These are phyloP conservation scores for Globisporangium radiosum DNA, from an alignment of 352 stramenopile species.

Conservation along the genomic window DNA sequence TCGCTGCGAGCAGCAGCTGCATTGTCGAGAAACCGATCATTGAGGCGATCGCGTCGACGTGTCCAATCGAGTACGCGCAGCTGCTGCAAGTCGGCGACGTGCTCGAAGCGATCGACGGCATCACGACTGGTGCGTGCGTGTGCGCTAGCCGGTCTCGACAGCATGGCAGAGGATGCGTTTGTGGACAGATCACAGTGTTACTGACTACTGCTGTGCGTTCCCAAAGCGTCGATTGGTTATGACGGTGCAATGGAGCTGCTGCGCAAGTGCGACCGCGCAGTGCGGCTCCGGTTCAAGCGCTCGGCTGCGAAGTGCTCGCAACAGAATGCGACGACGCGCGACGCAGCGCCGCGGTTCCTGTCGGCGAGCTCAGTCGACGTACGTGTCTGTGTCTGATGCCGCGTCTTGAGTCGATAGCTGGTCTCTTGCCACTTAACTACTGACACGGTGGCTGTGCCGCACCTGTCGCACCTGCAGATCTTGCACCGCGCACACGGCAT, in stretches of 20 bases:
- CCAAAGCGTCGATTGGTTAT: constrained; percentile 52
- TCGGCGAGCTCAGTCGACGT: constrained; percentile 36
- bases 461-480: constrained; percentile 26
- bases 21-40: constrained; percentile 30
- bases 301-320: constrained; percentile 9
- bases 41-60: constrained; percentile 24
- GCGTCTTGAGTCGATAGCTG: not conserved
- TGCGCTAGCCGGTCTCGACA: not conserved
- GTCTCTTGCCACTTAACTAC: too few species aligned
- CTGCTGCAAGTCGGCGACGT: constrained; percentile 60
- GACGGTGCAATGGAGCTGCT: constrained; percentile 46
- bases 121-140: constrained; percentile 40
- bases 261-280: constrained; percentile 42
- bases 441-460: not conserved
- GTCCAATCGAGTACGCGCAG: constrained; percentile 30
- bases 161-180: not conserved
- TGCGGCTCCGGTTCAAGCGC: constrained; percentile 61
- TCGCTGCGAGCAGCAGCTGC: constrained; percentile 7
- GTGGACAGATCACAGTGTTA: not conserved
- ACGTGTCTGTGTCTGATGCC: constrained; percentile 7
- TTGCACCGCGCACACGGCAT: constrained; percentile 54
- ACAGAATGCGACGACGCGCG: constrained; percentile 4
- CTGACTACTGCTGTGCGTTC: constrained; percentile 1
- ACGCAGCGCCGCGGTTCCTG: constrained; percentile 7
- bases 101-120: constrained; percentile 65